Evolutionary conservation across 352 stramenopile genomes (phyloP).

Genomic region (Pseudoperonospora humuli): DNA sequence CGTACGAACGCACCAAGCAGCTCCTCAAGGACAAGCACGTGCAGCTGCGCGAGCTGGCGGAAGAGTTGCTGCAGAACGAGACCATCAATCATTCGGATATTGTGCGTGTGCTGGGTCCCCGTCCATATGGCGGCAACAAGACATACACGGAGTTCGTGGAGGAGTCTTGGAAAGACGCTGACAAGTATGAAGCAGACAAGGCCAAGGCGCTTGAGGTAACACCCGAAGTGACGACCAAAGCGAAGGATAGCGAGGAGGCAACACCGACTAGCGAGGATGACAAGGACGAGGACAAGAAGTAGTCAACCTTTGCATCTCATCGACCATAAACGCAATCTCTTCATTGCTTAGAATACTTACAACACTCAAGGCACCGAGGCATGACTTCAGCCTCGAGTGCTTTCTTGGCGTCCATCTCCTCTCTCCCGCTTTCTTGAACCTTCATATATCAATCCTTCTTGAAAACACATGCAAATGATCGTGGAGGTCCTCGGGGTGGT

Average conservation of each 20-base stretch:
- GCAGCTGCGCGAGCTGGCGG: constrained; percentile 89
- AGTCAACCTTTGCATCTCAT: constrained; percentile 9
- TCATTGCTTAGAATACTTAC: constrained; percentile 17
- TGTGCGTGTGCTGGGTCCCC: constrained; percentile 89
- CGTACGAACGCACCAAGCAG: constrained; percentile 94
- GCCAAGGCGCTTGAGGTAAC: constrained; percentile 16
- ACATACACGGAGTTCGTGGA: constrained; percentile 95
- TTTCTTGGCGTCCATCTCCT: constrained; percentile 1
- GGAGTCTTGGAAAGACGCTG: constrained; percentile 80
- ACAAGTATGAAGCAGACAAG: constrained; percentile 77
- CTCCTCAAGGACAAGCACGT: constrained; percentile 92
- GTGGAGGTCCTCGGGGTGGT: constrained; percentile 1
- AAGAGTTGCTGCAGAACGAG: constrained; percentile 96
- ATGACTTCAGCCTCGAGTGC: background rate
- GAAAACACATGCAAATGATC: constrained; percentile 20
- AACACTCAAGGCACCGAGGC: constrained; percentile 7
- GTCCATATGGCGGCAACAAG: constrained; percentile 91
- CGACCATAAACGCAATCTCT: constrained; percentile 15
- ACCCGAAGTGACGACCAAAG: constrained; percentile 15
- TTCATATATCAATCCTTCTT: constrained; percentile 20
- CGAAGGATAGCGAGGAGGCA: constrained; percentile 6
- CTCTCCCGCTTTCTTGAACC: constrained; percentile 17
- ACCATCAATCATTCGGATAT: constrained; percentile 99
- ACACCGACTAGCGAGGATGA: constrained; percentile 6
- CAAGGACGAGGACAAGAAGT: constrained; percentile 21